These are phyloP conservation scores for Centrapalus pauciflorus DNA, from an alignment of 129 eudicot genomes.

Conservation along the genomic window DNA sequence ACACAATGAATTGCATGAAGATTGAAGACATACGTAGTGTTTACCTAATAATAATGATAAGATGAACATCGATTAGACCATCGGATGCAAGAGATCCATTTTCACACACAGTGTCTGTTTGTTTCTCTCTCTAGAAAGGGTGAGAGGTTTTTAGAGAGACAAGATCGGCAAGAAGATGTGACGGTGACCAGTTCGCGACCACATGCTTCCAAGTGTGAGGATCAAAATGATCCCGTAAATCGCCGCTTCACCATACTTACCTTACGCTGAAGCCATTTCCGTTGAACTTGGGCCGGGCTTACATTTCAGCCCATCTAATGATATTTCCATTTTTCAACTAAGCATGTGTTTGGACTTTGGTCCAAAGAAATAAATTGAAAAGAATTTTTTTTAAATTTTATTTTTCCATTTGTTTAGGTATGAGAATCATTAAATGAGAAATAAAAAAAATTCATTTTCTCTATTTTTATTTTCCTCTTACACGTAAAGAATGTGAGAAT, in stretches of 20 bases:
- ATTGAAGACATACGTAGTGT: not conserved
- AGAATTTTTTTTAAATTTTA: no score
- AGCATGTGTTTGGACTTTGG: no score
- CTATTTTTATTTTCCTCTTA: no score
- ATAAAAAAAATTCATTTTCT: no score
- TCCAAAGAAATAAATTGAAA: no score
- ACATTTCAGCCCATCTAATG: not conserved
- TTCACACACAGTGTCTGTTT: conserved; percentile 14
- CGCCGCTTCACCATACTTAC: conserved; percentile 14
- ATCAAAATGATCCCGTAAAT: conserved; percentile 11
- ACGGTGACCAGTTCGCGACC: conserved; percentile 15
- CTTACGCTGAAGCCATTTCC: not conserved
- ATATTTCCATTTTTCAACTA: no score
- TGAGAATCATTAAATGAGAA: no score
- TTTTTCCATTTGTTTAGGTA: no score
- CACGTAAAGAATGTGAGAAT: no score
- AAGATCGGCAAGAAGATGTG: conserved; percentile 18
- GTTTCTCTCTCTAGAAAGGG: conserved; percentile 6
- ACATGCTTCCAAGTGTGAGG: conserved; percentile 30
- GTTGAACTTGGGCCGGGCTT: not conserved
- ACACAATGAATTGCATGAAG: not conserved
- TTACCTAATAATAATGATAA: conserved; percentile 15
- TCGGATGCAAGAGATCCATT: conserved; percentile 17
- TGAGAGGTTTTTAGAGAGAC: conserved; percentile 12
- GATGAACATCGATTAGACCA: conserved; percentile 12